Evolutionary conservation across 768 basidiomycete species (phyloP).

Genomic region (Pulveroboletus sp.): DNA sequence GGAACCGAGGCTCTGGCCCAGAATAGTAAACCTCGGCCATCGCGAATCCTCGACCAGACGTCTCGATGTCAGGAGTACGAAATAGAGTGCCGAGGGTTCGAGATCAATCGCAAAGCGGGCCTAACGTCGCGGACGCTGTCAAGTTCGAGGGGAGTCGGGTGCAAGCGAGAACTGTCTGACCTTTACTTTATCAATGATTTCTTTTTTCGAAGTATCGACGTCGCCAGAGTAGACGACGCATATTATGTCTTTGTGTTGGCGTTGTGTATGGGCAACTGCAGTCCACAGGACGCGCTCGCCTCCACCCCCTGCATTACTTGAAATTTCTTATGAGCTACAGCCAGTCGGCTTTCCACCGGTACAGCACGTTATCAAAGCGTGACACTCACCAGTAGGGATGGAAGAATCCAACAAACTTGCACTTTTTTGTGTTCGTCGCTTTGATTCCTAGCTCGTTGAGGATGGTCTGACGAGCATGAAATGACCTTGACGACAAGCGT

Average conservation of each 20-base stretch:
- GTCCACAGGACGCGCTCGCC: slow-evolving; percentile 97
- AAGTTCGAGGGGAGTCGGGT: neutral
- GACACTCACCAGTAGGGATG: slow-evolving; percentile 89
- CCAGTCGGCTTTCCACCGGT: neutral
- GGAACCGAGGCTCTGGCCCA: slow-evolving; percentile 90
- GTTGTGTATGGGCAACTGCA: slow-evolving; percentile 76
- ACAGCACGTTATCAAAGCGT: neutral
- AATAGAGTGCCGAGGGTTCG: slow-evolving; percentile 62
- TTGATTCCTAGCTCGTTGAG: slow-evolving; percentile 16
- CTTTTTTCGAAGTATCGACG: slow-evolving; percentile 69
- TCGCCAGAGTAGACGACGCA: slow-evolving; percentile 92
- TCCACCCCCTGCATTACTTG: slow-evolving; percentile 93
- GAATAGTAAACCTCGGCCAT: slow-evolving; percentile 89
- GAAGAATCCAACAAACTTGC: slow-evolving; percentile 75
- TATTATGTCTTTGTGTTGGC: slow-evolving; percentile 58
- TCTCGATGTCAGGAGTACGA: slow-evolving; percentile 76
- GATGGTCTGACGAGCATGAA: slow-evolving; percentile 17
- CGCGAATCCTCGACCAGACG: slow-evolving; percentile 72
- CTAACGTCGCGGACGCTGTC: slow-evolving; percentile 36
- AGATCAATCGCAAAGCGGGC: slow-evolving; percentile 79
- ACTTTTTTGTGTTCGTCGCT: neutral
- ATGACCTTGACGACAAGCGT: slow-evolving; percentile 19
- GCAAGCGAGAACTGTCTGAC: slow-evolving; percentile 35
- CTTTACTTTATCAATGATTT: slow-evolving; percentile 80
- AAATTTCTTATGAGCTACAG: slow-evolving; percentile 34